phyloP scores from a whole-genome alignment of 495 filamentous ascomycete species.

The Aspergillus diversus region DNA sequence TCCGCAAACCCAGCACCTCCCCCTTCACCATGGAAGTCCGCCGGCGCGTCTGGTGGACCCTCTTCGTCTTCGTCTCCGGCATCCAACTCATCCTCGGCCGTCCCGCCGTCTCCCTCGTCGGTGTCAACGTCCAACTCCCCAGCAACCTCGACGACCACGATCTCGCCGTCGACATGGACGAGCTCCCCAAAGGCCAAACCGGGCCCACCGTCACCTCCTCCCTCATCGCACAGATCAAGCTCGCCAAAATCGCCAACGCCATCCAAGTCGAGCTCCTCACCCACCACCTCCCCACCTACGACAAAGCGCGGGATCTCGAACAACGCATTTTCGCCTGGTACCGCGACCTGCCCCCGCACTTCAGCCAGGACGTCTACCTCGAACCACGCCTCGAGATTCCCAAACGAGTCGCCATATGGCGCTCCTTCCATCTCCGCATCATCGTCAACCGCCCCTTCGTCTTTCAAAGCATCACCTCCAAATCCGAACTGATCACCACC shows the following conservation, averaged over 20 bases:
- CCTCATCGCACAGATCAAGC: constrained; percentile 29
- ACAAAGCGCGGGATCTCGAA: constrained; percentile 24
- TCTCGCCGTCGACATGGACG: constrained; percentile 30
- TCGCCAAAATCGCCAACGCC: constrained; percentile 31
- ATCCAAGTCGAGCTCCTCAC: constrained; percentile 30
- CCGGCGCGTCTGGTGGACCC: constrained; percentile 42
- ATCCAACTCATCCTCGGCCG: constrained; percentile 26
- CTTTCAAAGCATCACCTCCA: constrained; percentile 24
- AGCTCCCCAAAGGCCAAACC: constrained; percentile 19
- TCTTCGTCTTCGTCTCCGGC: constrained; percentile 31
- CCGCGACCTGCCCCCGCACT: constrained; percentile 24
- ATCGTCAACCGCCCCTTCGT: constrained; percentile 30
- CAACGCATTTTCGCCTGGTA: constrained; percentile 23
- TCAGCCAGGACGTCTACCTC: constrained; percentile 15
- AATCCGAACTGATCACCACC: constrained; percentile 20
- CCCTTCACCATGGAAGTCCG: constrained; percentile 38
- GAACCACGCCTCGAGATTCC: constrained; percentile 25
- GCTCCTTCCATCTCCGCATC: constrained; percentile 29
- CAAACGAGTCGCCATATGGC: constrained; percentile 21
- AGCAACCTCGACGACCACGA: constrained; percentile 28
- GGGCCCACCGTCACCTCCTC: constrained; percentile 27
- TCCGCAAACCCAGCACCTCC: constrained; percentile 30
- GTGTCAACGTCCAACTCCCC: constrained; percentile 28
- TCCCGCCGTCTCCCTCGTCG: constrained; percentile 27
- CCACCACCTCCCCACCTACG: constrained; percentile 24